Percentiles rank a stretch among this genome's conserved stretches.
These are phyloP conservation scores for Beauveria caledonica DNA, from an alignment of 2,329 filamentous ascomycete species.

Conservation along the genomic window DNA sequence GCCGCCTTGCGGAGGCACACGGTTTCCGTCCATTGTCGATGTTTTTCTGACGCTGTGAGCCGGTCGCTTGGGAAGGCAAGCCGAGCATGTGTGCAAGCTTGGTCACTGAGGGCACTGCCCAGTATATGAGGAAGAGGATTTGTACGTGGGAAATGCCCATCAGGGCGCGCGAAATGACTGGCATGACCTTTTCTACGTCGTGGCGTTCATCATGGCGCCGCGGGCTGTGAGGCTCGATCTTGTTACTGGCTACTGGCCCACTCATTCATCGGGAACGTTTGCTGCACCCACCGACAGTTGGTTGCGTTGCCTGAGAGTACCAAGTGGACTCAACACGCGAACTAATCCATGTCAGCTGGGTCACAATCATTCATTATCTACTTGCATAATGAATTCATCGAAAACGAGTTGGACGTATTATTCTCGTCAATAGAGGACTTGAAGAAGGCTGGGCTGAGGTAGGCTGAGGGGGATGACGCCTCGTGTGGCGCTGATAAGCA, in stretches of 20 bases:
- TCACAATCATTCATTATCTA: too few species aligned
- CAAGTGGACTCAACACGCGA: too few species aligned
- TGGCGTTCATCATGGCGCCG: neutral
- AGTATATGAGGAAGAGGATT: neutral
- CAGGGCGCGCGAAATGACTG: too few species aligned
- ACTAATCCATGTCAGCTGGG: too few species aligned
- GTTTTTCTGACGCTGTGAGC: neutral
- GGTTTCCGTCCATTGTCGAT: neutral
- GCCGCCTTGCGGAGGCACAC: constrained; percentile 40
- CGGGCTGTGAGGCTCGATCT: constrained; percentile 4
- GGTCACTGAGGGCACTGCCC: neutral
- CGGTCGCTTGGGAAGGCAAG: neutral
- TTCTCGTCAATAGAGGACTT: neutral
- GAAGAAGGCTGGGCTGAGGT: neutral
- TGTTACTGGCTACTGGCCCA: neutral
- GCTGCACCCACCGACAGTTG: too few species aligned
- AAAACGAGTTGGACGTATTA: neutral
- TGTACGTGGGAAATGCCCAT: neutral
- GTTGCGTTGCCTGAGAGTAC: too few species aligned
- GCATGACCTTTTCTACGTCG: neutral
- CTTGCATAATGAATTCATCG: neutral
- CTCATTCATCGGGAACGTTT: too few species aligned
- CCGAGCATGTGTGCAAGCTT: neutral
- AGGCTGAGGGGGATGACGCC: neutral
- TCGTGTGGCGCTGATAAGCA: neutral